phyloP scores from a whole-genome alignment of 371 early-diverging fungal species.

The Blakeslea trispora region DNA sequence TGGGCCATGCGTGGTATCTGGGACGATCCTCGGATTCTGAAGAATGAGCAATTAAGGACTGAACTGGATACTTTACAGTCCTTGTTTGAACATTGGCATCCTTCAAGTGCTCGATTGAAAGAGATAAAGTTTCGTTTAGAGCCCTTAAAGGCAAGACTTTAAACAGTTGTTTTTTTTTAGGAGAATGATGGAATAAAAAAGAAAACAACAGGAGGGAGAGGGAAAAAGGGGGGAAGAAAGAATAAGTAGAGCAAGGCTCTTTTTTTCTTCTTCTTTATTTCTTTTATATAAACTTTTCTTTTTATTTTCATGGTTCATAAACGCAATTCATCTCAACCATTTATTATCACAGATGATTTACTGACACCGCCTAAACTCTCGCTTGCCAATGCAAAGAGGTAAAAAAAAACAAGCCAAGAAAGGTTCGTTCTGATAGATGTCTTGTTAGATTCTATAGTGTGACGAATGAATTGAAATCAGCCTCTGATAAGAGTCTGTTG shows the following conservation, averaged over 20 bases:
- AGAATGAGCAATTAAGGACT: constrained; percentile 43
- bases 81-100: constrained; percentile 79
- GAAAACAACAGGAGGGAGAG: not conserved
- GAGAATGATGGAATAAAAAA: not conserved
- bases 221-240: not conserved
- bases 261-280: constrained; percentile 1
- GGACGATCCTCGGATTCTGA: constrained; percentile 63
- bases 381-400: not conserved
- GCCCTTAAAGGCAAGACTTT: constrained; percentile 55
- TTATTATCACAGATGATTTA: no score
- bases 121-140: constrained; percentile 87
- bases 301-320: not conserved
- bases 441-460: not conserved
- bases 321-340: no score
- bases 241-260: no score
- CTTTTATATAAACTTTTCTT: not conserved
- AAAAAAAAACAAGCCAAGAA: not conserved
- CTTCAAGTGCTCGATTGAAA: constrained; percentile 64
- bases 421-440: not conserved
- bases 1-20: constrained; percentile 87
- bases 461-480: not conserved
- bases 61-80: constrained; percentile 65
- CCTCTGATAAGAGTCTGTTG: not conserved
- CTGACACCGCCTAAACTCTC: no score
- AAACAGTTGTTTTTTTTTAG: not conserved